Evolutionary conservation across 768 basidiomycete genomes (phyloP).

Genomic region (Dentipellis fragilis): DNA sequence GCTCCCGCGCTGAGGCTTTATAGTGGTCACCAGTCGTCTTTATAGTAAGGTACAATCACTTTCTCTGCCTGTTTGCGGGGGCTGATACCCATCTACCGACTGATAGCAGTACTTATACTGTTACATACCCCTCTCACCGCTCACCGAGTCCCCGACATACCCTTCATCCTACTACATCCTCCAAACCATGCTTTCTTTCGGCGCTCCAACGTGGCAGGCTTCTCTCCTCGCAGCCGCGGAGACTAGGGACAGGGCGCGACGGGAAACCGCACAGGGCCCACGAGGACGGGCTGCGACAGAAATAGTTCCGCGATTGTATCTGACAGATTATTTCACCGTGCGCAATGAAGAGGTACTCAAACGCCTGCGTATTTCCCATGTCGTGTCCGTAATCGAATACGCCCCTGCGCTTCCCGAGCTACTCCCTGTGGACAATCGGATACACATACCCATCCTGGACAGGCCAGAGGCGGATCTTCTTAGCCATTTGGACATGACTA

Average conservation of each 20-base stretch:
- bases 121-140: not conserved
- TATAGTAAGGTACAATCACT: not conserved
- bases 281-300: conserved; percentile 15
- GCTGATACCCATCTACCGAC: not conserved
- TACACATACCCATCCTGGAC: conserved; percentile 47
- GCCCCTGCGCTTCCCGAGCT: conserved; percentile 32
- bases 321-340: conserved; percentile 56
- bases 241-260: not conserved
- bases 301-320: conserved; percentile 45
- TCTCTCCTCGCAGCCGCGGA: conserved; percentile 4
- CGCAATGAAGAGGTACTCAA: conserved; percentile 34
- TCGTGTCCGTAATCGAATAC: conserved; percentile 54
- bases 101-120: not conserved
- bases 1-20: too few relatives aligned
- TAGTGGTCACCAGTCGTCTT: too few relatives aligned
- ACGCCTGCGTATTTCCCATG: conserved; percentile 60
- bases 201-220: conserved; percentile 4
- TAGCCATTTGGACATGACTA: conserved; percentile 36
- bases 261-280: not conserved
- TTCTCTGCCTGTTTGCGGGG: not conserved
- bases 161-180: not conserved
- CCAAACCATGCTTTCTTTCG: conserved; percentile 6
- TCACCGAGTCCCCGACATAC: too few relatives aligned
- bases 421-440: conserved; percentile 26
- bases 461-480: conserved; percentile 30